Percentiles rank a stretch among this genome's conserved stretches.
phyloP scores from a whole-genome alignment of 805 yeast genomes.

The Ogataea chonburiensis region DNA sequence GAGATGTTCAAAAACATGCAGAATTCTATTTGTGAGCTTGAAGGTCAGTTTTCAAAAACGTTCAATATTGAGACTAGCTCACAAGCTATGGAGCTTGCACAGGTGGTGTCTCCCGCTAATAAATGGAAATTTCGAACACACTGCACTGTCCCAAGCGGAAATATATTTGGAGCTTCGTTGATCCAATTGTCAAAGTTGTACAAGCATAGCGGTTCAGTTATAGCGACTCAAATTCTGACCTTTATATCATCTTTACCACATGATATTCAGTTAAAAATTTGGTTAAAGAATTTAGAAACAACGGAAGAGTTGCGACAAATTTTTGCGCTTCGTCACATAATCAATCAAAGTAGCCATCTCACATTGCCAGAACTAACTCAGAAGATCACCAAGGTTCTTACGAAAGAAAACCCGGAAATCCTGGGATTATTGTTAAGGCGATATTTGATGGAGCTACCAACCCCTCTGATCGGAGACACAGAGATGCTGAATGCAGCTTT shows the following conservation, averaged over 20 bases:
- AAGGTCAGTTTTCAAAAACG: slow-evolving; percentile 5
- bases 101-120: not conserved
- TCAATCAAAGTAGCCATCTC: slow-evolving; percentile 11
- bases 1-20: slow-evolving; percentile 9
- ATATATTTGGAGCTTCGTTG: not conserved
- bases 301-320: slow-evolving; percentile 14
- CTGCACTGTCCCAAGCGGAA: no score
- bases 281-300: slow-evolving; percentile 14
- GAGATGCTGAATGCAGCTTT: slow-evolving; percentile 18
- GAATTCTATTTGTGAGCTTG: slow-evolving; percentile 10
- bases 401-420: slow-evolving; percentile 7
- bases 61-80: not conserved
- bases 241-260: slow-evolving; percentile 3
- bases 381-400: slow-evolving; percentile 5
- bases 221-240: not conserved
- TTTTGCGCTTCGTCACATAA: slow-evolving; percentile 12
- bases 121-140: slow-evolving; percentile 1
- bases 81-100: not conserved
- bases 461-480: slow-evolving; percentile 17
- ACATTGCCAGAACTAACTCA: slow-evolving; percentile 2
- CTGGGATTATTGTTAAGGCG: slow-evolving; percentile 20
- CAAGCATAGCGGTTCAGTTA: not conserved
- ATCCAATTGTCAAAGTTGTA: not conserved
- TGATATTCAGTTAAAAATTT: slow-evolving; percentile 13
- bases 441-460: slow-evolving; percentile 22